Conservation (phyloP, 1,284 basidiomycete genomes). For the Boletellus deceptivus region DNA sequence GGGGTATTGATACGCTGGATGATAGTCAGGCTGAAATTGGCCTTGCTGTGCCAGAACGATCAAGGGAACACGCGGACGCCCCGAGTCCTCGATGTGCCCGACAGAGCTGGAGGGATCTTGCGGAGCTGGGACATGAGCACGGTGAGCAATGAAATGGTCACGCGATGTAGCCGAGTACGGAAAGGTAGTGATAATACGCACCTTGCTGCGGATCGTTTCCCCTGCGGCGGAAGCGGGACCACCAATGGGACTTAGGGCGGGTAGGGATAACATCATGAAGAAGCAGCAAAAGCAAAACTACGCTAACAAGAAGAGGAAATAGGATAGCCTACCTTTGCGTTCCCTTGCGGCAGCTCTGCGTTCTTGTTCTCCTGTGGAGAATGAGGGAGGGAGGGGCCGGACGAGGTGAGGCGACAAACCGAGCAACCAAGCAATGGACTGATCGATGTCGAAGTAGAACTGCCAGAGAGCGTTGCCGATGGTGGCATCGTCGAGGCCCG, state of each 20-base stretch:
- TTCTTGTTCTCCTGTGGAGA: slow-evolving; percentile 55
- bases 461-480: slow-evolving; percentile 89
- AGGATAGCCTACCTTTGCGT: slow-evolving; percentile 75
- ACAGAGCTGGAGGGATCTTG: slow-evolving; percentile 4
- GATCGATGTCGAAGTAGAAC: slow-evolving; percentile 83
- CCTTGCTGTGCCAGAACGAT: slow-evolving; percentile 57
- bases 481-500: slow-evolving; percentile 68
- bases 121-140: slow-evolving; percentile 13
- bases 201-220: slow-evolving; percentile 35
- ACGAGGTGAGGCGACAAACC: slow-evolving; percentile 43
- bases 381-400: background rate
- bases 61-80: slow-evolving; percentile 49
- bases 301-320: slow-evolving; percentile 24
- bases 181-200: slow-evolving; percentile 30
- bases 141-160: slow-evolving; percentile 16
- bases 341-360: slow-evolving; percentile 55
- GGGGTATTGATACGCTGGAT: slow-evolving; percentile 23
- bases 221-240: slow-evolving; percentile 32
- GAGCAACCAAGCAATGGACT: slow-evolving; percentile 71
- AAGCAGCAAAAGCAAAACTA: slow-evolving; percentile 35
- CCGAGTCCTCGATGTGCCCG: slow-evolving; percentile 21
- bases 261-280: slow-evolving; percentile 30
- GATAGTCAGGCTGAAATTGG: slow-evolving; percentile 33
- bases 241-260: slow-evolving; percentile 35
- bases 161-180: slow-evolving; percentile 3